Conservation (phyloP, 2,329 filamentous ascomycete species). For the Trichoderma afroharzianum region DNA sequence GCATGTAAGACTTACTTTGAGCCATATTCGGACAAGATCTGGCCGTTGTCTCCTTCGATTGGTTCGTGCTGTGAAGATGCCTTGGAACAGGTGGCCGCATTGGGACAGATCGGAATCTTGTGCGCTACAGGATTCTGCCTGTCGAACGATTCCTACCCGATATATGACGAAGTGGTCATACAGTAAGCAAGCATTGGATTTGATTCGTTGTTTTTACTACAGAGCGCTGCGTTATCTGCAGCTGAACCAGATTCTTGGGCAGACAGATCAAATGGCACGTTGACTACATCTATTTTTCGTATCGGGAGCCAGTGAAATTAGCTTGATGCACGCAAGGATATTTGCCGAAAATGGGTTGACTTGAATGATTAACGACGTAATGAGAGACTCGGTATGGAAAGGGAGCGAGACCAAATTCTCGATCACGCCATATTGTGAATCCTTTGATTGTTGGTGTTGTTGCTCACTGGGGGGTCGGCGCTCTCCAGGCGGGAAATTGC, state of each 20-base stretch:
- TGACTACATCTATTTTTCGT: background rate
- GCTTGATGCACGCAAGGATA: background rate
- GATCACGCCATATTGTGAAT: background rate
- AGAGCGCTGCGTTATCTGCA: background rate
- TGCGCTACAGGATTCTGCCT: background rate
- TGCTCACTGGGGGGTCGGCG: background rate
- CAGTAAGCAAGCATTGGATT: background rate
- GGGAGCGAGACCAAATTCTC: rapidly evolving
- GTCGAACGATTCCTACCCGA: background rate
- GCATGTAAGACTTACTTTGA: background rate
- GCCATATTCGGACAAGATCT: background rate
- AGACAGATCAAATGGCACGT: background rate
- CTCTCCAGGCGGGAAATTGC: background rate
- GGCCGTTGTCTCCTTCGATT: background rate
- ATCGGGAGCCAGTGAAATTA: background rate
- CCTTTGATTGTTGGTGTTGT: background rate
- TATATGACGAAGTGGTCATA: background rate
- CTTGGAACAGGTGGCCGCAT: background rate
- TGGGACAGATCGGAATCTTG: background rate
- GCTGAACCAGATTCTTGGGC: background rate
- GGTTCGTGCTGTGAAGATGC: background rate
- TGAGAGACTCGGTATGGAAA: background rate
- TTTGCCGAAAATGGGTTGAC: background rate
- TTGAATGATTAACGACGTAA: background rate
- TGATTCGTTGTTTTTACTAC: background rate